These are phyloP conservation scores for Xylariaceae sp. DNA, from an alignment of 2,329 filamentous ascomycete genomes.

Conservation along the genomic window DNA sequence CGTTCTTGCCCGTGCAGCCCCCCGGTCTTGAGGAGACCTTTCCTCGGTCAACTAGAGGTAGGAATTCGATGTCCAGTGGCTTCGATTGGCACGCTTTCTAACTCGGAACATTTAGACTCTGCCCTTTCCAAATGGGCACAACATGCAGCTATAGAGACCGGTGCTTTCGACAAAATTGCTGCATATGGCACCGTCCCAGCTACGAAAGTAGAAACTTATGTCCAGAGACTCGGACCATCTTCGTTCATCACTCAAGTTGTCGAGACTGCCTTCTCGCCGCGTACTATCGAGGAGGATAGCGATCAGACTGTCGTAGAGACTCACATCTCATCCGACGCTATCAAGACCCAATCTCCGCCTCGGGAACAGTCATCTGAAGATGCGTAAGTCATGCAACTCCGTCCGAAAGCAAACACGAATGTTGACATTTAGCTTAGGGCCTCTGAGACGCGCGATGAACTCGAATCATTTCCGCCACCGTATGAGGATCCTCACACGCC, in stretches of 20 bases:
- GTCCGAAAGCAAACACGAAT: not conserved
- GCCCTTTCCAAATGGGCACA: slow-evolving; percentile 43
- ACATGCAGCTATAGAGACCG: slow-evolving; percentile 30
- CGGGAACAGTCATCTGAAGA: slow-evolving; percentile 30
- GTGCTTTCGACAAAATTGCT: slow-evolving; percentile 33
- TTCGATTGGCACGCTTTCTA: not conserved
- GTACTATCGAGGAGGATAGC: slow-evolving; percentile 31
- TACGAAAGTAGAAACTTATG: slow-evolving; percentile 31
- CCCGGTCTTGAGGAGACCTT: slow-evolving; percentile 19
- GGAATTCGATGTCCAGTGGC: not conserved
- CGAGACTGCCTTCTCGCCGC: slow-evolving; percentile 35
- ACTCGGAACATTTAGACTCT: slow-evolving; percentile 35
- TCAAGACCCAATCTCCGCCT: slow-evolving; percentile 27
- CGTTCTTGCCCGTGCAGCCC: slow-evolving; percentile 18
- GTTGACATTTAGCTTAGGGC: slow-evolving; percentile 8
- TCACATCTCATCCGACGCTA: slow-evolving; percentile 33
- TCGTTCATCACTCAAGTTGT: slow-evolving; percentile 41
- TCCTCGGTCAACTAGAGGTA: slow-evolving; percentile 36
- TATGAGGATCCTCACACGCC: slow-evolving; percentile 25
- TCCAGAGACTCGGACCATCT: slow-evolving; percentile 38
- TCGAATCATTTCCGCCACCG: slow-evolving; percentile 20
- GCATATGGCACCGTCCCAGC: slow-evolving; percentile 27
- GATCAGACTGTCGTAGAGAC: slow-evolving; percentile 36
- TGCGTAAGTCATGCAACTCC: slow-evolving; percentile 24
- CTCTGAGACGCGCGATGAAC: slow-evolving; percentile 23